A percentile compares a stretch with the other conserved stretches of the same genome.
Conservation (phyloP, 805 yeast species). For the Metschnikowia matae region DNA sequence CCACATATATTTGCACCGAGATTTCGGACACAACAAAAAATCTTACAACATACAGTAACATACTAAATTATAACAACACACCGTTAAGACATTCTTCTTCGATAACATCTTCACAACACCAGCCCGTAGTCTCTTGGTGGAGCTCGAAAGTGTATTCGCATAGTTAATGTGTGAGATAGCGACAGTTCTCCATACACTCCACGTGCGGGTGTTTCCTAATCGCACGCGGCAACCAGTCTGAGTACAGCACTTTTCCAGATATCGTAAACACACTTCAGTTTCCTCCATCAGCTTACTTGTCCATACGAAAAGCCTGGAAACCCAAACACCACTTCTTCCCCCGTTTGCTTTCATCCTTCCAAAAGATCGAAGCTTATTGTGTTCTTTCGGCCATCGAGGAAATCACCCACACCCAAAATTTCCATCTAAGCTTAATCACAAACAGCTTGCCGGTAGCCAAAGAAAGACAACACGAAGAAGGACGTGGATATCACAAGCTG, state of each 20-base stretch:
- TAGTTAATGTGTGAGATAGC: not conserved
- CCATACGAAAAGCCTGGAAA: not conserved
- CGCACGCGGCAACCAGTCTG: conserved; percentile 2
- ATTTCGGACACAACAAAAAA: too few relatives aligned
- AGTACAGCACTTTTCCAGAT: conserved; percentile 1
- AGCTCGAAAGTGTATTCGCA: not conserved
- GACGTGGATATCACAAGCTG: not conserved
- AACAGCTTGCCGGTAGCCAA: not conserved
- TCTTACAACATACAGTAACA: too few relatives aligned
- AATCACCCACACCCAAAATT: not conserved
- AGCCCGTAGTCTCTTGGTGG: not conserved
- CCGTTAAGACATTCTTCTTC: too few relatives aligned
- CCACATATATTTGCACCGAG: too few relatives aligned
- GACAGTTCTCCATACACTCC: not conserved
- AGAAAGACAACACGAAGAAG: not conserved
- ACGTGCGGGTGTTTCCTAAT: conserved; percentile 3
- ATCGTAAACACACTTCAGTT: not conserved
- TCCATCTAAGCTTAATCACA: not conserved
- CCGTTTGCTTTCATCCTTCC: not conserved
- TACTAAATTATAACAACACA: too few relatives aligned
- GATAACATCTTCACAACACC: not conserved
- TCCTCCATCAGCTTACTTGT: not conserved
- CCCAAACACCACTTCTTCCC: not conserved
- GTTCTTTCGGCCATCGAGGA: not conserved
- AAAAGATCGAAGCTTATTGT: not conserved